Evolutionary conservation across 176 grass and related monocot species (phyloP).

Genomic region (Hordeum marinum): DNA sequence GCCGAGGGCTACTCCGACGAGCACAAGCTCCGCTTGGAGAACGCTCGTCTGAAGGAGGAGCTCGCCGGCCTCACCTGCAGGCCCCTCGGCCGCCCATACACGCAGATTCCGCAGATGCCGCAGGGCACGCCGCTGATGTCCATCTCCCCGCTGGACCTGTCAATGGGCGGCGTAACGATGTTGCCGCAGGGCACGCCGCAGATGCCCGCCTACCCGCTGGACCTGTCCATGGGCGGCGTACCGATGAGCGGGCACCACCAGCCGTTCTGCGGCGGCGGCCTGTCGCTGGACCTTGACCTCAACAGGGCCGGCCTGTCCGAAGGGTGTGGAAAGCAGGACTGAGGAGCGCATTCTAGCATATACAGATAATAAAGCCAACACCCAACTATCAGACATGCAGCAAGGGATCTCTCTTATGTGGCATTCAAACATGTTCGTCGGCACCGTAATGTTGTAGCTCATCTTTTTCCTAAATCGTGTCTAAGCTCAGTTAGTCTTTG

Average conservation of each 20-base stretch:
- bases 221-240: background rate
- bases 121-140: conserved; percentile 35
- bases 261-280: background rate
- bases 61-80: conserved; percentile 74
- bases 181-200: conserved; percentile 36
- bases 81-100: conserved; percentile 71
- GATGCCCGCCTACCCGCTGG: background rate
- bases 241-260: background rate
- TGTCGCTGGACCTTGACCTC: conserved; percentile 59
- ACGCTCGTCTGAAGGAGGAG: conserved; percentile 87
- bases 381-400: no score
- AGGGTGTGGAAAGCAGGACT: no score
- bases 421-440: no score
- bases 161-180: background rate
- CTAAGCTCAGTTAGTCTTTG: no score
- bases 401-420: no score
- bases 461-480: no score
- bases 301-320: background rate
- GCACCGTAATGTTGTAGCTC: no score
- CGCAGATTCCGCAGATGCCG: conserved; percentile 76
- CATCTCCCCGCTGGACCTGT: conserved; percentile 59
- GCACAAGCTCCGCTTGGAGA: conserved; percentile 95
- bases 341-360: no score
- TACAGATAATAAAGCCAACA: no score
- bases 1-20: conserved; percentile 90